A percentile compares a stretch with the other conserved stretches of the same genome.
phyloP scores from a whole-genome alignment of 2,329 filamentous ascomycete genomes.

The Phialemoniopsis sp. region DNA sequence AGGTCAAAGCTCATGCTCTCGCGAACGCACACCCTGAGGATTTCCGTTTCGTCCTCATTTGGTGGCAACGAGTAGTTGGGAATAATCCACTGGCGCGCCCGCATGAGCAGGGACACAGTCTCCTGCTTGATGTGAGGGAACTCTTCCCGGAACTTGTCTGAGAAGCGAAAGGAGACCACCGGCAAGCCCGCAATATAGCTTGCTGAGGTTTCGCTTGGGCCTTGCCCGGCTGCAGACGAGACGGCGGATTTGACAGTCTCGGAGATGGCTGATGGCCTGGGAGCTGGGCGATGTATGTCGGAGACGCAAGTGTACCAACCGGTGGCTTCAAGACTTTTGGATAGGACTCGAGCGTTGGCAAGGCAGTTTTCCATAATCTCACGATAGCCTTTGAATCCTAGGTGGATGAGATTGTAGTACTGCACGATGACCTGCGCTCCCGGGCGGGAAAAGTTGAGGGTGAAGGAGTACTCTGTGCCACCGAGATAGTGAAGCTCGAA shows the following conservation, averaged over 20 bases:
- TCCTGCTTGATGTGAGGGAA: constrained; percentile 63
- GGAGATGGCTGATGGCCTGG: constrained; percentile 24
- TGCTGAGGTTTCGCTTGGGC: constrained; percentile 53
- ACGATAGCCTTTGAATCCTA: constrained; percentile 63
- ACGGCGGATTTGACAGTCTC: constrained; percentile 4
- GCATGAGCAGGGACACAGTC: constrained; percentile 55
- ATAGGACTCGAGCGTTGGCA: constrained; percentile 59
- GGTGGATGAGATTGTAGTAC: constrained; percentile 69
- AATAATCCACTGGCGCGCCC: constrained; percentile 67
- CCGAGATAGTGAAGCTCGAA: constrained; percentile 70
- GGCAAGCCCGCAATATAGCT: constrained; percentile 63
- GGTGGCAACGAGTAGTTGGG: constrained; percentile 67
- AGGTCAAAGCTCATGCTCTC: constrained; percentile 67
- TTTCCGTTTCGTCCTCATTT: constrained; percentile 56
- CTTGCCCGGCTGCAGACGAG: constrained; percentile 15
- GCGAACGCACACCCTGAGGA: constrained; percentile 62
- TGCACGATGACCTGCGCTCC: constrained; percentile 67
- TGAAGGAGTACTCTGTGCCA: constrained; percentile 67
- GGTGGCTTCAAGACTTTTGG: constrained; percentile 59
- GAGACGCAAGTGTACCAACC: constrained; percentile 63
- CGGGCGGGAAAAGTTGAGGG: constrained; percentile 68
- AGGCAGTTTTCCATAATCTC: constrained; percentile 64
- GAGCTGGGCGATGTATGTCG: constrained; percentile 58
- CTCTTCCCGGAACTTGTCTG: constrained; percentile 54
- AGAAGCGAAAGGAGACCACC: constrained; percentile 64